These are phyloP conservation scores for Ophiostoma piceae DNA, from an alignment of 2,329 filamentous ascomycete species.

Conservation along the genomic window DNA sequence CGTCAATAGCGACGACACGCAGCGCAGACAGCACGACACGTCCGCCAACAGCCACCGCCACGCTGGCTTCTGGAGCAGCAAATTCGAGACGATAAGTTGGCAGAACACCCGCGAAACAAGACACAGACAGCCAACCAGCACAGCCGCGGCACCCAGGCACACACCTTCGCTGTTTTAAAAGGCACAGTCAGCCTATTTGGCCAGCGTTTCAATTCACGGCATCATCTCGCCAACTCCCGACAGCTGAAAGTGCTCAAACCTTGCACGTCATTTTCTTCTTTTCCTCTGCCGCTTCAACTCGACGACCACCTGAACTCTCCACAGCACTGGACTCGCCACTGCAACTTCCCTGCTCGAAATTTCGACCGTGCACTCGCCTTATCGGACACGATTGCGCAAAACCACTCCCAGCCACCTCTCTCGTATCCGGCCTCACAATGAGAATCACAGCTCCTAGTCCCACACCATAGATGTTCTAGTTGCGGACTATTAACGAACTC, in stretches of 20 bases:
- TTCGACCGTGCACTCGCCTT: not conserved
- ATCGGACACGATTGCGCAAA: not conserved
- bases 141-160: not conserved
- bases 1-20: not conserved
- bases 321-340: not conserved
- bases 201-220: not conserved
- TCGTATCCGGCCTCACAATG: constrained; percentile 21
- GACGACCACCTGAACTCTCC: not conserved
- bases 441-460: constrained; percentile 16
- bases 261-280: not conserved
- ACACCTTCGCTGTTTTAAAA: not conserved
- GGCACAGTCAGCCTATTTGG: not conserved
- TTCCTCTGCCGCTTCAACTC: not conserved
- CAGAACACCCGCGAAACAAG: not conserved
- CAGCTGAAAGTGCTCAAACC: not conserved
- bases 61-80: not conserved
- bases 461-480: constrained; percentile 15
- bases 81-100: not conserved
- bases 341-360: not conserved
- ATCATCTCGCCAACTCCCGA: not conserved
- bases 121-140: not conserved
- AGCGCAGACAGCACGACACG: not conserved
- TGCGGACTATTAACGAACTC: constrained; percentile 8
- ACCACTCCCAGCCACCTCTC: constrained; percentile 4
- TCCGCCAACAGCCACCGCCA: constrained; percentile 2